Conservation (phyloP, 2,329 filamentous ascomycete genomes). For the Colletotrichum sp. region DNA sequence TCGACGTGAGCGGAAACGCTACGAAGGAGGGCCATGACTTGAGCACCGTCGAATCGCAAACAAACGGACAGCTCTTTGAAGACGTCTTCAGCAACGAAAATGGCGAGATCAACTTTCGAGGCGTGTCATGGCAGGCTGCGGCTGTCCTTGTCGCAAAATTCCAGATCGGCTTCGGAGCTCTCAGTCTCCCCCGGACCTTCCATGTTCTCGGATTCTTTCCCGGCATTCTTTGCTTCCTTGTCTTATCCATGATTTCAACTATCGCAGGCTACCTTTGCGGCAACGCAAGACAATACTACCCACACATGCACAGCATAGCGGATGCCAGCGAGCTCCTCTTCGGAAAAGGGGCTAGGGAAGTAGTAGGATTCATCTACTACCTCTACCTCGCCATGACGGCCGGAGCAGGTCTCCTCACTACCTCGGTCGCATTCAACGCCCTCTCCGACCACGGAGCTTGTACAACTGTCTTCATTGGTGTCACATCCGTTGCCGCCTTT, state of each 20-base stretch:
- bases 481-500: not conserved
- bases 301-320: not conserved
- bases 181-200: not conserved
- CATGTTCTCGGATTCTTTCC: not conserved
- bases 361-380: not conserved
- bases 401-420: not conserved
- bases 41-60: not conserved
- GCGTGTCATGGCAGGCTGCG: not conserved
- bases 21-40: not conserved
- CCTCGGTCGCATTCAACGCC: not conserved
- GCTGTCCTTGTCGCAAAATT: not conserved
- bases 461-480: not conserved
- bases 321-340: not conserved
- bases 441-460: not conserved
- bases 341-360: not conserved
- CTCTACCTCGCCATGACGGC: not conserved
- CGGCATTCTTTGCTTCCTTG: not conserved
- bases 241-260: not conserved
- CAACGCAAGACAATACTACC: not conserved
- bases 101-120: not conserved
- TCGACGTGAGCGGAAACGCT: not conserved
- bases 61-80: not conserved
- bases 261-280: not conserved
- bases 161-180: not conserved
- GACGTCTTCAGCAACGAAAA: not conserved